Base-by-base conservation (phyloP, 2,329 filamentous ascomycete species). In the Chrysoporthe puriensis region DNA sequence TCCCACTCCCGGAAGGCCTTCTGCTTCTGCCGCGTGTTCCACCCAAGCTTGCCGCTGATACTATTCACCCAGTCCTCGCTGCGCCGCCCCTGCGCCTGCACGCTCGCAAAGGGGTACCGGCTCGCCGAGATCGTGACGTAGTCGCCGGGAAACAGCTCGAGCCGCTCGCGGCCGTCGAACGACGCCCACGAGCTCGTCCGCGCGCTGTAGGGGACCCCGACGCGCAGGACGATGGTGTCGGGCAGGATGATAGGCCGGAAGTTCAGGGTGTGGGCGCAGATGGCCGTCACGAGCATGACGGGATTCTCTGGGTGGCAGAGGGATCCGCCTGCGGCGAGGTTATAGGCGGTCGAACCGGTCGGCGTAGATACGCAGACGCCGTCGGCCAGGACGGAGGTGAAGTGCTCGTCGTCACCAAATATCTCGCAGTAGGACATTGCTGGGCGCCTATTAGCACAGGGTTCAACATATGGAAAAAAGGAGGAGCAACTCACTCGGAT, bases 211-310 rank as follows among this genome's bases (percentile, higher is more conserved):
- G 96, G 96, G n/a, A 98, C 94, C 13, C 95, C 96, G 21, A 97
- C 86, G 48, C 96, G 89, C 69, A 99, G 83, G 1, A 98, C 95
- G 70, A 98, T 97, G 0, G 95, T 97, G 79, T 99, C 96, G 0
- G 96, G 96, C 2, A 98, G 84, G 74, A 98, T 96, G 74, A 98
- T 96, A n/a, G 95, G 95, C 13, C 96, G 87, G 84, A 98, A 98
- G 2, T 93, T 97, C 3, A 98, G 85, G 0, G 95, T 97, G 79
- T 98, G 95, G 1, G 96, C 93, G 77, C 94, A 97, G 66, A 98
- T 97, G 62, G 95, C 91, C 0, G 94, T 97, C 6, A 98, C 88
- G 1, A 98, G 88, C 79, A 98, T 97, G 60, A 97, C 94, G 0
- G 95, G 96, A 77, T 97, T 98, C 73, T 98, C 96, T 0, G 95